Evolutionary conservation across 2,329 filamentous ascomycete genomes (phyloP), one percentile per base, ranked within the genome.

Genomic region (Aspergillus chevalieri): DNA sequence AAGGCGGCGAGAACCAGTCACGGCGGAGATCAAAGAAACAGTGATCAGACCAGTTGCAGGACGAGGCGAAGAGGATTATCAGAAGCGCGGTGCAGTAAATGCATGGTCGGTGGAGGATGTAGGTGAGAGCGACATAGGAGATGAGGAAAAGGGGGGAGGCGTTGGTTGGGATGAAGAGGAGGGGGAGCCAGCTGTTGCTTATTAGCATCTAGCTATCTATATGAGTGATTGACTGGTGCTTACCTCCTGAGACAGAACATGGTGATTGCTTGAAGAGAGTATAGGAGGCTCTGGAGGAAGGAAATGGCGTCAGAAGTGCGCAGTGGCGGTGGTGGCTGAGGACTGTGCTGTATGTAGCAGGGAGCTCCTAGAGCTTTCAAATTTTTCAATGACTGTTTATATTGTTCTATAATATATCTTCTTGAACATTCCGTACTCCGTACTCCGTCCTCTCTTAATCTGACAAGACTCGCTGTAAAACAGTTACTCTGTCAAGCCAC

Each of bases 41-140:
- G 47, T 84, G 83, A 67, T 91, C 87, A 57, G 86, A 87, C 88
- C 88, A 93, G 78, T 91, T 86, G 71, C 88, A 93, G 22, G 86
- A 90, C 22, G 90, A 94, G 58, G 91, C 81, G 76, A 96, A 95
- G 60, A 98, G 89, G 61, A 97, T 90, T 57, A 95, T 81, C 44
- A 98, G 88, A 47, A 98, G 86, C 54, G 96, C 84, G 53, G 90
- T 95, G 81, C 93, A 98, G 79, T 98, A 98, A 61, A 95, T 86
- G 76, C 93, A 98, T 47, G 93, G 93, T 48, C 92, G 85, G 74
- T 96, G 95, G 62, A 98, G 84, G 73, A 95, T 88, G 78, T 95
- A 97, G 57, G 91, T 95, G 70, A 91, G 89, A 57, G 89, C 79
- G 75, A 98, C 86, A 78, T 93, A 89, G 72, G 89, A 81, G 73